phyloP scores from a whole-genome alignment of 805 yeast genomes.

The Candida hispaniensis region DNA sequence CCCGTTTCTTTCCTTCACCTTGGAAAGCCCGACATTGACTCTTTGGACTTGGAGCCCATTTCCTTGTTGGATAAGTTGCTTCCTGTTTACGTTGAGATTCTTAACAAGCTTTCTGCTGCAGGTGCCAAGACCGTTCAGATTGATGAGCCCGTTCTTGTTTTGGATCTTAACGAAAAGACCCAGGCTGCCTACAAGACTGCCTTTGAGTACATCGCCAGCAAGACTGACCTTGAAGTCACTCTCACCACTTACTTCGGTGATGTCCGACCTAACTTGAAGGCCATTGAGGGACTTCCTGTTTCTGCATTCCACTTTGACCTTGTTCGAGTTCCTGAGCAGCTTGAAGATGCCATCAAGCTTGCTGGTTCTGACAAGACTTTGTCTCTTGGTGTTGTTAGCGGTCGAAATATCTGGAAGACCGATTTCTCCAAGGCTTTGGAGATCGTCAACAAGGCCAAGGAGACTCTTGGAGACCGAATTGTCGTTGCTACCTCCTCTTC shows the following conservation, averaged over 20 bases:
- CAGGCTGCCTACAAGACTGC: conserved; percentile 84
- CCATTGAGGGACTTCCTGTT: conserved; percentile 84
- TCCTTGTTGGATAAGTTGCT: conserved; percentile 76
- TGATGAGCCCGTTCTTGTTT: conserved; percentile 94
- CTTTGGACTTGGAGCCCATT: conserved; percentile 89
- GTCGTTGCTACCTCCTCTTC: conserved; percentile 93
- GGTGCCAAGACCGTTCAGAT: conserved; percentile 94
- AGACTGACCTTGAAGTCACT: conserved; percentile 57
- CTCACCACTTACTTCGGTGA: conserved; percentile 96
- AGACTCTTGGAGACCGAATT: conserved; percentile 67
- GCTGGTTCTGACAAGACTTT: conserved; percentile 62
- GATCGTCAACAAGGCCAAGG: conserved; percentile 71
- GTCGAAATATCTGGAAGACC: conserved; percentile 99
- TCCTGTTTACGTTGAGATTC: conserved; percentile 86
- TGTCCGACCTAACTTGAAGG: conserved; percentile 88
- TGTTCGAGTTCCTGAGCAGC: conserved; percentile 92
- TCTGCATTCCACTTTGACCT: conserved; percentile 95
- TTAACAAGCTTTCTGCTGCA: conserved; percentile 78
- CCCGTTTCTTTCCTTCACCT: conserved; percentile 90
- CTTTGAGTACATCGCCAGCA: conserved; percentile 60
- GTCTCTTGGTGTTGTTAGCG: conserved; percentile 96
- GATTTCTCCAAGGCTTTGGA: conserved; percentile 80
- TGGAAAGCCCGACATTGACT: conserved; percentile 98
- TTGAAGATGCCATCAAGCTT: conserved; percentile 65
- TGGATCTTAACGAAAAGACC: conserved; percentile 78